Conservation (phyloP, 2,329 filamentous ascomycete genomes). For the Pestalotiopsis sp. region DNA sequence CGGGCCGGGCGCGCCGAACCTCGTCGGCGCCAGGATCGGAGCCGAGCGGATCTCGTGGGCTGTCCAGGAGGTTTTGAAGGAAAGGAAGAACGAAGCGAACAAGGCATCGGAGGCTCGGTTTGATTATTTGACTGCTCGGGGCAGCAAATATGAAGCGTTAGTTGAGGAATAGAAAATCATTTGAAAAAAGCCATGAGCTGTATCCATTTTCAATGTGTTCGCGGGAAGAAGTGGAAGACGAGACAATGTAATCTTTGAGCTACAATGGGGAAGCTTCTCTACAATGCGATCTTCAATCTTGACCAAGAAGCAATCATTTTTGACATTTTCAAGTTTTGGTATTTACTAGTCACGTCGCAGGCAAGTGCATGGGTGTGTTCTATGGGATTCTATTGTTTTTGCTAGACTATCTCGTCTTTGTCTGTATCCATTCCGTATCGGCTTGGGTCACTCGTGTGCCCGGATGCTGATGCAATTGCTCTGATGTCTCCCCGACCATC, state of each 20-base stretch:
- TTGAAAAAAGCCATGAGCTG: no score
- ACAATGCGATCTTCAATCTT: no score
- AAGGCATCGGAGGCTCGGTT: constrained; percentile 2
- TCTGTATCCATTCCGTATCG: background rate
- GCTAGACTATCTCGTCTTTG: background rate
- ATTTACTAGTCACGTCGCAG: background rate
- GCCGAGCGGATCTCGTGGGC: constrained; percentile 75
- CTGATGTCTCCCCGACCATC: background rate
- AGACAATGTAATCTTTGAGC: no score
- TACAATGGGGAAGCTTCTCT: no score
- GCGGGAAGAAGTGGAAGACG: no score
- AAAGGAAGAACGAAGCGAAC: background rate
- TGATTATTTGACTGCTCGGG: constrained; percentile 12
- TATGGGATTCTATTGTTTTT: background rate
- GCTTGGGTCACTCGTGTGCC: background rate
- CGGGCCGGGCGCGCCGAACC: constrained; percentile 72
- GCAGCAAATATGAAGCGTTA: constrained; percentile 13
- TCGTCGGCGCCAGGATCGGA: constrained; percentile 72
- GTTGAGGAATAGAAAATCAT: background rate
- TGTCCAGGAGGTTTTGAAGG: constrained; percentile 57
- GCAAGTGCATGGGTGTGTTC: background rate
- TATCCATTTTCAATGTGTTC: no score
- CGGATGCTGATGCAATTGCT: background rate
- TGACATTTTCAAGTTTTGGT: no score
- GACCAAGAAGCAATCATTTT: no score